Evolutionary conservation across 345 rosid genomes (phyloP), one percentile per base, ranked within the genome.

Genomic region (Eucalyptus rudis): DNA sequence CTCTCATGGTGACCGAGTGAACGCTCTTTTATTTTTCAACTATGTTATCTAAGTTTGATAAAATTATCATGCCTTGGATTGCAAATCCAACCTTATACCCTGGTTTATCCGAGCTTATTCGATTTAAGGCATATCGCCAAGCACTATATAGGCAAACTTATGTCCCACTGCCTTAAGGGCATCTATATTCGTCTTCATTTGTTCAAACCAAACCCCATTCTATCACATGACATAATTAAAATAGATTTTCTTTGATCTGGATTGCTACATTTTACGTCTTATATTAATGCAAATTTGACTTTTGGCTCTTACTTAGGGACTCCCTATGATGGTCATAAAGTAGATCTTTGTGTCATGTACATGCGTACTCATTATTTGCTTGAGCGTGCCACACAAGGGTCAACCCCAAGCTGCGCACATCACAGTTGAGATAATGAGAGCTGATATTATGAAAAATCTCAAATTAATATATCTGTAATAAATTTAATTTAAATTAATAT

Each of bases 401-500:
- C 8, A 13, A 50, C 68, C 9, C 9, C 17, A 29, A 62, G 15
- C 8, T 27, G 1, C 10, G 13, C 64, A 24, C 64, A 58, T 10
- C 0, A 3, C 3, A 15, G 3, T 50, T 0, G 2, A 49, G 50
- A 49, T 12, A 49, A 13, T 49, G 50, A 13, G 15, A 13, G 50
- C 14, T 13, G 16, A 49, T 49, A 49, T 50, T 50, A 50, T 50
- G 3, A 50, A 50, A 50, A 50, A 50, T 50, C 52, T 50, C 7
- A 50, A 50, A 50, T 50, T 50, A 14, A 7, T 50, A 50, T 6
- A 50, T 50, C 0, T 50, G 7, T 50, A 14, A 50, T 15, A 15
- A 50, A 15, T 50, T 50, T 50, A 50, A 50, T 50, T 50, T 15
- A 50, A 50, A 50, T 15, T 50, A 50, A 15, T 50, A 15, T 15